These are phyloP conservation scores for Keithomyces neogunnii DNA, from an alignment of 2,329 filamentous ascomycete genomes.

Conservation along the genomic window DNA sequence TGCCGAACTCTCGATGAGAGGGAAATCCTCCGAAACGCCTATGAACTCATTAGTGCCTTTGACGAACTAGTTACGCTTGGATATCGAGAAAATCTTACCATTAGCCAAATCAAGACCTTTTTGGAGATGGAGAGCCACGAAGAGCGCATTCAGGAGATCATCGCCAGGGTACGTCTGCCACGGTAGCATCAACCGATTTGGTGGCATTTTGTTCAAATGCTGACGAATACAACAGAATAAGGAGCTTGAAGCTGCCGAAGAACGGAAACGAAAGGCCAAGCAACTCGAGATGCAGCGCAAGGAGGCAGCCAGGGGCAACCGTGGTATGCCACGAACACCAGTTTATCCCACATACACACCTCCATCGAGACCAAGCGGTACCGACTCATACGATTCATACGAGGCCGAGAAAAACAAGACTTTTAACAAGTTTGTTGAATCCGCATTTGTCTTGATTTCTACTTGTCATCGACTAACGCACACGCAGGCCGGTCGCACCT, in stretches of 20 bases:
- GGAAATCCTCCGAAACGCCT: slow-evolving; percentile 90
- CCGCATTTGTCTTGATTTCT: background rate
- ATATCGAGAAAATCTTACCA: slow-evolving; percentile 90
- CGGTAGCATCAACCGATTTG: slow-evolving; percentile 2
- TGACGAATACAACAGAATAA: slow-evolving; percentile 62
- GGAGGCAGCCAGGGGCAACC: slow-evolving; percentile 74
- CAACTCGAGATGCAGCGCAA: slow-evolving; percentile 98
- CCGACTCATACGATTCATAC: slow-evolving; percentile 86
- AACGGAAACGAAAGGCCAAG: slow-evolving; percentile 97
- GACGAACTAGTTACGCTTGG: slow-evolving; percentile 94
- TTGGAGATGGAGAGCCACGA: slow-evolving; percentile 99
- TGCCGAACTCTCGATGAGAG: slow-evolving; percentile 94
- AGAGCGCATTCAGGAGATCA: slow-evolving; percentile 97
- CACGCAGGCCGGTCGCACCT: slow-evolving; percentile 49
- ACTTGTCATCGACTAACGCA: background rate
- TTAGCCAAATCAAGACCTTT: slow-evolving; percentile 98
- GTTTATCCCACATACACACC: slow-evolving; percentile 86
- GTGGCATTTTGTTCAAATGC: slow-evolving; percentile 5
- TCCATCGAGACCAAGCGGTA: slow-evolving; percentile 61
- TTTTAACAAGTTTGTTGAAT: slow-evolving; percentile 58
- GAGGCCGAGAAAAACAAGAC: slow-evolving; percentile 96
- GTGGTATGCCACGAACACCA: slow-evolving; percentile 63
- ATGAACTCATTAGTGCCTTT: slow-evolving; percentile 91
- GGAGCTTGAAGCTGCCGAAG: slow-evolving; percentile 94
- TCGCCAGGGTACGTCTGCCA: slow-evolving; percentile 59